Base-by-base conservation (phyloP, 306 rosid species). In the Carpinus fangiana region DNA sequence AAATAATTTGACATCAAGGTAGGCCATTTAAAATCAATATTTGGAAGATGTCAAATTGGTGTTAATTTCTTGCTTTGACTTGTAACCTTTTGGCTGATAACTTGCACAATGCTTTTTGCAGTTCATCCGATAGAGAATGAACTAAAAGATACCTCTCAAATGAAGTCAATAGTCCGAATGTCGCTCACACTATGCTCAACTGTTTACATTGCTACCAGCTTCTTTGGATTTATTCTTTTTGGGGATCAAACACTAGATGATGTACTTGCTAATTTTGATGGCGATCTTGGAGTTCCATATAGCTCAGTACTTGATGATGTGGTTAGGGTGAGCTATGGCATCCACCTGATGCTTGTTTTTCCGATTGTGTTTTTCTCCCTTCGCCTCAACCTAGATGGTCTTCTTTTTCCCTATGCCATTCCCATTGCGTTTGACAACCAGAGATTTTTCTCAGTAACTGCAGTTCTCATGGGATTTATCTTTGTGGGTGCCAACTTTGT, bases 291-390 rank as follows among this genome's bases (percentile, higher is more conserved):
- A 68, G 81, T 92, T 73, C 92, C 93, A 7, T 88, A 85, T 74
- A 82, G 97, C 31, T 85, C 82, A 60, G 80, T 92, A 71, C 94
- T 92, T 31, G 86, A 82, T 73, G 97, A 92, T 47, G 80, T 84
- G 13, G 94, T 92, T 60, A 85, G 96, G 53, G 86, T 90, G 76
- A 92, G 94, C 84, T 92, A 92, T 84, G 90, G 90, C 50, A 51
- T 88, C 88, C 97, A 90, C 86, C 85, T 92, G 74, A 90, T 92
- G 87, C 89, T 90, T 8, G 97, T 92, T 23, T 92, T 92, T 77
- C 94, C 94, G 2, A 86, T 90, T 69, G 94, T 90, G 36, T 92
- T 92, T 65, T 92, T 77, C 82, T 90, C 97, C 21, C 93, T 92
- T 73, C 89, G 94, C 79, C 90, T 92, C 72, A 90, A 92, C 76